phyloP scores from a whole-genome alignment of 345 rosid species.

The Rhodamnia argentea region DNA sequence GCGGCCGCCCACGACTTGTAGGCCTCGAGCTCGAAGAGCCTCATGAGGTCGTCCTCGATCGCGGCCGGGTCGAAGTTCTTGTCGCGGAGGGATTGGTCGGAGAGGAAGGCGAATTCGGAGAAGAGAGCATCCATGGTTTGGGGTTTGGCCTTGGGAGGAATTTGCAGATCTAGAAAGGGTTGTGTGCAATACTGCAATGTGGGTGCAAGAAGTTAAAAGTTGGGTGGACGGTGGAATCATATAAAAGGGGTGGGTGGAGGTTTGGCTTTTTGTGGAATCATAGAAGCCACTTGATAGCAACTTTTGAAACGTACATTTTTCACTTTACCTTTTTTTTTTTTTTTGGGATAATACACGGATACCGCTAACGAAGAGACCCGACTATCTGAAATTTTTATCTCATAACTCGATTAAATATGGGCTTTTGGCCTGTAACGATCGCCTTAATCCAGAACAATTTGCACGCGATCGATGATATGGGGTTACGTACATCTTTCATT shows the following conservation, averaged over 20 bases:
- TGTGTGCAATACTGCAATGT: too few relatives aligned
- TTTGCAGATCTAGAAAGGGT: background rate
- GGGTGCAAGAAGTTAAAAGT: background rate
- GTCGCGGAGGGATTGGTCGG: conserved; percentile 60
- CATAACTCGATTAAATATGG: background rate
- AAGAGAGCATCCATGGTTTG: conserved; percentile 58
- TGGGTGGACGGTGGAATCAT: background rate
- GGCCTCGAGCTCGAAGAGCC: conserved; percentile 75
- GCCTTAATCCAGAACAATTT: background rate
- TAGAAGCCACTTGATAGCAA: background rate
- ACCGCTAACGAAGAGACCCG: too few relatives aligned
- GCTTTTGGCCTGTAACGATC: background rate
- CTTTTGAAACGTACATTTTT: background rate
- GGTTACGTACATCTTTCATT: too few relatives aligned
- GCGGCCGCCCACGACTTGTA: conserved; percentile 75
- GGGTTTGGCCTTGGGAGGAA: background rate
- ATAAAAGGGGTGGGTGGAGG: background rate
- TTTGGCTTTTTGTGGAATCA: background rate
- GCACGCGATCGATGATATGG: background rate
- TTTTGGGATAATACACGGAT: background rate
- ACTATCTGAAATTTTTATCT: too few relatives aligned
- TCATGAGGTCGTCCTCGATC: conserved; percentile 73
- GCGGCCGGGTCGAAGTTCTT: conserved; percentile 61
- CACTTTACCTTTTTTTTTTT: background rate
- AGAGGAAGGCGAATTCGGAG: conserved; percentile 63